A percentile compares a stretch with the other conserved stretches of the same genome.
Evolutionary conservation across 1,284 basidiomycete genomes (phyloP).

Genomic region (Ceratobasidium sp.): DNA sequence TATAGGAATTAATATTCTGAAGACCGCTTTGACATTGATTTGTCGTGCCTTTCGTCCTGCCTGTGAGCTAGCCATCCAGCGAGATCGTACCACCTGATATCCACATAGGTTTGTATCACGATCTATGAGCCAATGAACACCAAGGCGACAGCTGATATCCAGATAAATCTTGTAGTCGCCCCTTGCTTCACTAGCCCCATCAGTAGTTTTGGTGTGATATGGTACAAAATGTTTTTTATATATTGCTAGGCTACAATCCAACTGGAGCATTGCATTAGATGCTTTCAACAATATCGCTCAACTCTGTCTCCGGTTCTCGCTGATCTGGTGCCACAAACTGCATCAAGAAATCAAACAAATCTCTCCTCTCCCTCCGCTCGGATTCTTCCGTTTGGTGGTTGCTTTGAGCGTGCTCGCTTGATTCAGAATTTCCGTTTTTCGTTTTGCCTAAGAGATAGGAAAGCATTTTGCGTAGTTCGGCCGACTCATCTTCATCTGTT

Average conservation of each 20-base stretch:
- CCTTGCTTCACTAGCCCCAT: too few relatives aligned
- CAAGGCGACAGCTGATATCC: too few relatives aligned
- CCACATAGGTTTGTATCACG: too few relatives aligned
- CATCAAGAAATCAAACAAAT: constrained; percentile 76
- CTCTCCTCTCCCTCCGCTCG: constrained; percentile 65
- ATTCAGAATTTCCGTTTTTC: constrained; percentile 31
- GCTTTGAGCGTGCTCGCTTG: constrained; percentile 2
- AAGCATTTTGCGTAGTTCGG: constrained; percentile 74
- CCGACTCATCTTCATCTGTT: constrained; percentile 69
- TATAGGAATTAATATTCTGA: too few relatives aligned
- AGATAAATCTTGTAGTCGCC: too few relatives aligned
- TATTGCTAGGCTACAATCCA: background rate
- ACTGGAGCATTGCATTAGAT: background rate
- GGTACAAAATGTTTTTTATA: background rate
- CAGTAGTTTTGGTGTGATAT: background rate
- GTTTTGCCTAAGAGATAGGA: constrained; percentile 66
- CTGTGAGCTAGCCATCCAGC: too few relatives aligned
- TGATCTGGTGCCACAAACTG: constrained; percentile 70
- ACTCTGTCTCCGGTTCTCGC: constrained; percentile 72
- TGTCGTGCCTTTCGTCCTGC: too few relatives aligned
- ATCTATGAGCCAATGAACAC: too few relatives aligned
- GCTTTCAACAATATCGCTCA: constrained; percentile 68
- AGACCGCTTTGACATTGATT: too few relatives aligned
- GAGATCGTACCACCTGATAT: too few relatives aligned
- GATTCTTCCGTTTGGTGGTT: constrained; percentile 59